Evolutionary conservation across 2,329 filamentous ascomycete species (phyloP).

Genomic region (Diaporthe sp.): DNA sequence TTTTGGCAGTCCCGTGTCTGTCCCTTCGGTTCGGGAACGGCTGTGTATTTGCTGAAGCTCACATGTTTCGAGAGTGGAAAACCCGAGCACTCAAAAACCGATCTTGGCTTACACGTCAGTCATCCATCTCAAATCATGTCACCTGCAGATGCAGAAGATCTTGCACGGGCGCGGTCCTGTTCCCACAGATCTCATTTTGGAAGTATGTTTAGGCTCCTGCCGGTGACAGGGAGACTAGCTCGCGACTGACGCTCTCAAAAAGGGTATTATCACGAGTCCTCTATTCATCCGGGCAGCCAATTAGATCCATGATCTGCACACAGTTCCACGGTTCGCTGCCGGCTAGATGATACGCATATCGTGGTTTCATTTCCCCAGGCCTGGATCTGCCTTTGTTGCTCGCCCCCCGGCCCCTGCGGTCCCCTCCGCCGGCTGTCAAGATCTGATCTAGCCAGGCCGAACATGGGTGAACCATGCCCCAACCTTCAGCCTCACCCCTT

Average conservation of each 20-base stretch:
- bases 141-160: neutral
- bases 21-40: neutral
- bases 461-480: slow-evolving; percentile 13
- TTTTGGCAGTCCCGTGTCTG: neutral
- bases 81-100: neutral
- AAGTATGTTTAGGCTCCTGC: slow-evolving; percentile 13
- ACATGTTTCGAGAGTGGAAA: neutral
- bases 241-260: slow-evolving; percentile 24
- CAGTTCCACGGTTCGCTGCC: neutral
- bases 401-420: neutral
- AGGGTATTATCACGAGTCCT: slow-evolving; percentile 20
- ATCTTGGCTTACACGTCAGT: neutral
- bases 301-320: neutral
- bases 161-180: neutral
- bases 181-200: slow-evolving; percentile 15
- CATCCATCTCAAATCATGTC: slow-evolving; percentile 5
- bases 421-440: neutral
- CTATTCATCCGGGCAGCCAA: neutral
- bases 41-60: slow-evolving; percentile 13
- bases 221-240: slow-evolving; percentile 15
- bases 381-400: neutral
- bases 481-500: slow-evolving; percentile 15
- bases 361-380: neutral
- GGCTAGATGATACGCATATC: slow-evolving; percentile 13
- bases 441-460: slow-evolving; percentile 1